A percentile compares a stretch with the other conserved stretches of the same genome.
Conservation (phyloP, 208 protist genomes). For the Leishmania aethiopica region DNA sequence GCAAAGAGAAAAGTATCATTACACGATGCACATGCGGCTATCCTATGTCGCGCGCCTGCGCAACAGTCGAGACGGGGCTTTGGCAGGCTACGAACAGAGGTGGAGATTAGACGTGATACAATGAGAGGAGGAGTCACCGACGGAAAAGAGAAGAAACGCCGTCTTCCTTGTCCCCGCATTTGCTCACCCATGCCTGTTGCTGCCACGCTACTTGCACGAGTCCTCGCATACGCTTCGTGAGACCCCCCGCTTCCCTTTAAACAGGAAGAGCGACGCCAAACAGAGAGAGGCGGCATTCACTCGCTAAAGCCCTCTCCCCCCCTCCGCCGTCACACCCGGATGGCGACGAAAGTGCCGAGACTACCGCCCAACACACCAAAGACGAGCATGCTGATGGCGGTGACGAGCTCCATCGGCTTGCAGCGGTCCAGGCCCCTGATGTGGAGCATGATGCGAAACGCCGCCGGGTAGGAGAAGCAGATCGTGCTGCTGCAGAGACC, state of each 20-base stretch:
- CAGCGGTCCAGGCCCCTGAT: constrained; percentile 36
- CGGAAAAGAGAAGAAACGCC: neutral
- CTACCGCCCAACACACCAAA: constrained; percentile 60
- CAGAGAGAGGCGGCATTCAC: neutral
- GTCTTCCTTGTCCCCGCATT: neutral
- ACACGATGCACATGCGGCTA: neutral
- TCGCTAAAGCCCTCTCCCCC: neutral
- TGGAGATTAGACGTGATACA: neutral
- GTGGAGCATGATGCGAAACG: constrained; percentile 66
- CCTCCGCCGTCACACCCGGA: constrained; percentile 16
- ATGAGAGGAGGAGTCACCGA: neutral
- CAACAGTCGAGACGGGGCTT: neutral
- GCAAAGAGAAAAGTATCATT: neutral
- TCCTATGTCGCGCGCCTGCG: neutral
- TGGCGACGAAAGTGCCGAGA: constrained; percentile 53
- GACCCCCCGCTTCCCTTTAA: neutral
- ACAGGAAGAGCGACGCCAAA: neutral
- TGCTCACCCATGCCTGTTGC: neutral
- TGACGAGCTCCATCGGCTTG: constrained; percentile 28
- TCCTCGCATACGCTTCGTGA: neutral
- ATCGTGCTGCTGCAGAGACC: constrained; percentile 71
- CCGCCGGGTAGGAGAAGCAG: constrained; percentile 71
- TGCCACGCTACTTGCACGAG: neutral
- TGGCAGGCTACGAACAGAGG: neutral
- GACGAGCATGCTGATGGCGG: constrained; percentile 49